A percentile compares a stretch with the other conserved stretches of the same genome.
phyloP scores from a whole-genome alignment of 495 filamentous ascomycete genomes.

The Sabuloglossum arenarium region DNA sequence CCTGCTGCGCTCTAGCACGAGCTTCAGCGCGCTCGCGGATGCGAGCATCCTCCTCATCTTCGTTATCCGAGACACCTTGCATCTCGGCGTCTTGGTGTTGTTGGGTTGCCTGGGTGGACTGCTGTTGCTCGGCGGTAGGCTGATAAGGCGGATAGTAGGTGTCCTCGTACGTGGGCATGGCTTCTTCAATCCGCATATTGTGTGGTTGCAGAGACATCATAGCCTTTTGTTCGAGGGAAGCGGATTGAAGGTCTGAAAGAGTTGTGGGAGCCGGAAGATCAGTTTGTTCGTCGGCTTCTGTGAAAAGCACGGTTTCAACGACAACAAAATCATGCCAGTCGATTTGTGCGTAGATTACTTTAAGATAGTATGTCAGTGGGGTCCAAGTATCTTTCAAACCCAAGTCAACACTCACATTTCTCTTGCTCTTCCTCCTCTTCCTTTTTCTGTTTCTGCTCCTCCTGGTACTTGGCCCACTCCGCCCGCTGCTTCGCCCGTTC shows the following conservation, averaged over 20 bases:
- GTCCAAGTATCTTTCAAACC: background rate
- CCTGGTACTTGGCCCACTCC: constrained; percentile 69
- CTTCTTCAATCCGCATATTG: constrained; percentile 80
- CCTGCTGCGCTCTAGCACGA: constrained; percentile 49
- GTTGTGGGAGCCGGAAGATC: constrained; percentile 78
- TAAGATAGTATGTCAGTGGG: background rate
- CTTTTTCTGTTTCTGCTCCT: constrained; percentile 69
- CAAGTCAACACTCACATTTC: constrained; percentile 16
- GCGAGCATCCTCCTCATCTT: constrained; percentile 45
- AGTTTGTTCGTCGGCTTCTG: constrained; percentile 65
- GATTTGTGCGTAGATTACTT: constrained; percentile 65
- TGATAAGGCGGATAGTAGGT: constrained; percentile 12
- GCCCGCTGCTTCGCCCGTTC: constrained; percentile 64
- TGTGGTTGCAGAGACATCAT: constrained; percentile 57
- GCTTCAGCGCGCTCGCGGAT: constrained; percentile 49
- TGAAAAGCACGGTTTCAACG: constrained; percentile 90
- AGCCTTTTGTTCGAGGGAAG: constrained; percentile 85
- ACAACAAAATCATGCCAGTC: constrained; percentile 98
- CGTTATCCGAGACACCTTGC: constrained; percentile 18
- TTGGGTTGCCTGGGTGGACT: constrained; percentile 11
- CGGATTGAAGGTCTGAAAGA: constrained; percentile 75
- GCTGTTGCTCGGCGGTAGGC: constrained; percentile 20
- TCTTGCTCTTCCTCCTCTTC: constrained; percentile 79
- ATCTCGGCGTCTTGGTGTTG: constrained; percentile 14
- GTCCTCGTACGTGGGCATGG: constrained; percentile 66